Conservation (phyloP, 2,329 filamentous ascomycete genomes). For the Ceratocystis eucalypticola region DNA sequence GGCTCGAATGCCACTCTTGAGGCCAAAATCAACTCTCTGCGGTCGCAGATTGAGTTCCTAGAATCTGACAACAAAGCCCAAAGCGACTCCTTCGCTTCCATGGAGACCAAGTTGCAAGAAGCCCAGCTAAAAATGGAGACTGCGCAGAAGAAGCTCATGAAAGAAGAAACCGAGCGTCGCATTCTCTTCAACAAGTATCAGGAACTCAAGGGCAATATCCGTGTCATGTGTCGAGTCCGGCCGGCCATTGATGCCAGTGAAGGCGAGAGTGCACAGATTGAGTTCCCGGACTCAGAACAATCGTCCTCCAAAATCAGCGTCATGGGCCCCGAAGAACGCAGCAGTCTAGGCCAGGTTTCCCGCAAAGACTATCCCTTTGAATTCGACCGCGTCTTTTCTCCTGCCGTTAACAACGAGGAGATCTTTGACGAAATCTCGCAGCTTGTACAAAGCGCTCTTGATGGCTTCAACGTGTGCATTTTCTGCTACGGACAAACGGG, state of each 20-base stretch:
- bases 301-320: constrained; percentile 81
- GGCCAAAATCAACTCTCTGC: constrained; percentile 58
- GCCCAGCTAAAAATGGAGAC: constrained; percentile 56
- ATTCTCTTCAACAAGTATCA: constrained; percentile 97
- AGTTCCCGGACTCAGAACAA: constrained; percentile 60
- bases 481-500: constrained; percentile 98
- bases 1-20: constrained; percentile 55
- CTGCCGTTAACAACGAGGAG: constrained; percentile 61
- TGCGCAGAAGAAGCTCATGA: constrained; percentile 69
- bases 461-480: constrained; percentile 97
- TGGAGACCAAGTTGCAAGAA: constrained; percentile 68
- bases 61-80: constrained; percentile 84
- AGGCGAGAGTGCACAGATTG: constrained; percentile 57
- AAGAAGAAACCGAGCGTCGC: constrained; percentile 78
- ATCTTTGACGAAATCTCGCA: constrained; percentile 96
- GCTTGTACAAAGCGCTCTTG: constrained; percentile 86
- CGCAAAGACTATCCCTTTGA: constrained; percentile 74
- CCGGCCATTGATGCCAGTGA: constrained; percentile 50
- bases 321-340: constrained; percentile 70
- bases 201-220: constrained; percentile 94
- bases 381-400: constrained; percentile 86
- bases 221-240: constrained; percentile 92
- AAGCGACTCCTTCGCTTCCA: constrained; percentile 68
- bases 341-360: constrained; percentile 59
- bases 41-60: constrained; percentile 74